A percentile compares a stretch with the other conserved stretches of the same genome.
These are phyloP conservation scores for Coleophoma eucalyptorum DNA, from an alignment of 2,329 filamentous ascomycete species.

Conservation along the genomic window DNA sequence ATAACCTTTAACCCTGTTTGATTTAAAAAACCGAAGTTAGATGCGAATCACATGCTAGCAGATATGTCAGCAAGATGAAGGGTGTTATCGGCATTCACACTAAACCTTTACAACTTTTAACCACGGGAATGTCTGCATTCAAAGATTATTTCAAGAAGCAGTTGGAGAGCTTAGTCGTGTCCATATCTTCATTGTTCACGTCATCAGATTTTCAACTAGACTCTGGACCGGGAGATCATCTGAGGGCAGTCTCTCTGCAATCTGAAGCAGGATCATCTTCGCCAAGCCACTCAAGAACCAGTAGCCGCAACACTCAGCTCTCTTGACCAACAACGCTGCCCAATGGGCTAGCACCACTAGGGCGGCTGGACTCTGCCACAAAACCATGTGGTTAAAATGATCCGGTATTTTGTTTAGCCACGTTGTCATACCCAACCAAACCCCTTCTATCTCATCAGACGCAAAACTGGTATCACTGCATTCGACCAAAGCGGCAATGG, in stretches of 20 bases:
- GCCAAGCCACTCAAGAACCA: constrained; percentile 2
- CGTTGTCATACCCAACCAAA: neutral
- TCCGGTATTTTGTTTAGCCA: neutral
- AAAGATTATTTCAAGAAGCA: too few species aligned
- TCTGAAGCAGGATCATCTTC: neutral
- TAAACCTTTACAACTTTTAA: too few species aligned
- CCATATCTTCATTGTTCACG: neutral
- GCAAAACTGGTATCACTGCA: neutral
- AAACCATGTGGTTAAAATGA: neutral
- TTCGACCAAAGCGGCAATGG: constrained; percentile 1
- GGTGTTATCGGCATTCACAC: too few species aligned
- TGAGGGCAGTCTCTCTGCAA: neutral
- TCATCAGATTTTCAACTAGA: neutral
- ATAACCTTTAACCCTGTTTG: too few species aligned
- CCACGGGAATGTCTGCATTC: too few species aligned
- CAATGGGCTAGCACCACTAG: constrained; percentile 1
- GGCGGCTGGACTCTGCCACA: neutral
- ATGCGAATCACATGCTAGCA: too few species aligned
- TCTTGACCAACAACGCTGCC: neutral
- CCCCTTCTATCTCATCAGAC: neutral
- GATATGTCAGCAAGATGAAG: too few species aligned
- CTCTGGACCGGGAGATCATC: neutral
- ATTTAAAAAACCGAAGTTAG: too few species aligned
- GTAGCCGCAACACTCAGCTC: neutral
- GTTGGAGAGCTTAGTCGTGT: too few species aligned